Conservation (phyloP, 1,284 basidiomycete genomes). For the Ustilago shanxiensis region DNA sequence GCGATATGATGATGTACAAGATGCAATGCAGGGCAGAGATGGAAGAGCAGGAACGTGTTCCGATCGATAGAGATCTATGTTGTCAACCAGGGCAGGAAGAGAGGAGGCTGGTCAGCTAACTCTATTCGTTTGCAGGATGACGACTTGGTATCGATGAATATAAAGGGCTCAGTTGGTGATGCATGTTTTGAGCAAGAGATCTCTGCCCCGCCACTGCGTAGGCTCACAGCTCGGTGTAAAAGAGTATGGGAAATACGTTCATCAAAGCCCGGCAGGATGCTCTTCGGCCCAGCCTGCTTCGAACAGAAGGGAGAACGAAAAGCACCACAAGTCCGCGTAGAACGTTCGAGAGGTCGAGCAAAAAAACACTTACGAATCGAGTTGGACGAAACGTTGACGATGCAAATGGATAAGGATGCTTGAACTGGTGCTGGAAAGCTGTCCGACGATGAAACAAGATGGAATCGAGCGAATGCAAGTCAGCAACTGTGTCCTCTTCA, state of each 20-base stretch:
- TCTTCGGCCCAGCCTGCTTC: neutral
- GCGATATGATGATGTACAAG: constrained; percentile 31
- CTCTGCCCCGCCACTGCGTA: constrained; percentile 56
- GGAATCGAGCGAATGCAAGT: neutral
- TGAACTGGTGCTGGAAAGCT: neutral
- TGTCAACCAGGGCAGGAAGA: neutral
- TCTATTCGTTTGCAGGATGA: neutral
- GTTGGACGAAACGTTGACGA: neutral
- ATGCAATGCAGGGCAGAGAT: constrained; percentile 27
- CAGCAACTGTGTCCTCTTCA: neutral
- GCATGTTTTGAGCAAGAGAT: constrained; percentile 59
- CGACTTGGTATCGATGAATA: neutral
- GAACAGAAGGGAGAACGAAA: neutral
- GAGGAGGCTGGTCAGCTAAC: constrained; percentile 16
- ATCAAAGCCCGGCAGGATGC: constrained; percentile 35
- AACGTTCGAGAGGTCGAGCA: constrained; percentile 22
- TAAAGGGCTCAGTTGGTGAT: constrained; percentile 58
- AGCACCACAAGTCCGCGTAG: constrained; percentile 15
- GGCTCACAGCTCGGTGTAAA: constrained; percentile 58
- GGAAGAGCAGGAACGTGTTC: neutral
- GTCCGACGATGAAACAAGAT: neutral
- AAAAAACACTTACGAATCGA: constrained; percentile 29
- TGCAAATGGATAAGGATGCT: neutral
- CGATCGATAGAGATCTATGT: neutral
- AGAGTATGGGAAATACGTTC: constrained; percentile 57